Evolutionary conservation across 495 filamentous ascomycete genomes (phyloP).

Genomic region (Lindgomyces ingoldianus): DNA sequence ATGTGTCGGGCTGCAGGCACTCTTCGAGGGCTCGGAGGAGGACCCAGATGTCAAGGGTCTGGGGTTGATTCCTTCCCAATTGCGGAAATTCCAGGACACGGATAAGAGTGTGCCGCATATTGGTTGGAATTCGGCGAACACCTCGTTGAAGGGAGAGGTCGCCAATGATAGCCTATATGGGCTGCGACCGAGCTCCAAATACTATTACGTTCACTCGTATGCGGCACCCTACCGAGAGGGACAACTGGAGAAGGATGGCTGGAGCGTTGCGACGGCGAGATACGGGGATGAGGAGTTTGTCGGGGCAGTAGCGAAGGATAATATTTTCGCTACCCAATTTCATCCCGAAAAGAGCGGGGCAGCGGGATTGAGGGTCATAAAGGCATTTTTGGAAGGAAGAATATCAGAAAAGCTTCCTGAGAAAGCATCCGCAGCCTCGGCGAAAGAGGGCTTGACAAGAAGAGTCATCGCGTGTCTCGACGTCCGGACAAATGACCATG

Average conservation of each 20-base stretch:
- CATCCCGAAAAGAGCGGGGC: constrained; percentile 96
- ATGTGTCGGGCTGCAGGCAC: constrained; percentile 88
- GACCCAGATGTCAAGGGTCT: constrained; percentile 69
- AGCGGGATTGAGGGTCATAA: constrained; percentile 79
- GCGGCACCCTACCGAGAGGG: constrained; percentile 74
- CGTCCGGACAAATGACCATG: constrained; percentile 92
- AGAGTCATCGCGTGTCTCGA: constrained; percentile 95
- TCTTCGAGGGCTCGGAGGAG: constrained; percentile 85
- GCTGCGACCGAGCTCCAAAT: constrained; percentile 77
- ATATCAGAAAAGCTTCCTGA: constrained; percentile 50
- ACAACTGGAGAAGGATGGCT: constrained; percentile 72
- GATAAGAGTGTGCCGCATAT: constrained; percentile 95
- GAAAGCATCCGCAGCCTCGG: constrained; percentile 25
- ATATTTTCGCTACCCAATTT: constrained; percentile 90
- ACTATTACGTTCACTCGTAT: constrained; percentile 98
- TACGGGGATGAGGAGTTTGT: constrained; percentile 92
- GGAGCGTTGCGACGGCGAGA: constrained; percentile 81
- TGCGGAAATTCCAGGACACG: constrained; percentile 73
- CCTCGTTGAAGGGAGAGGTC: constrained; percentile 48
- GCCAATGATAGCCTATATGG: constrained; percentile 67
- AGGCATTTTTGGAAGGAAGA: constrained; percentile 77
- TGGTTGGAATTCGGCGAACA: constrained; percentile 89
- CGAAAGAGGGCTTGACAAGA: constrained; percentile 71
- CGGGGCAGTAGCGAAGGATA: constrained; percentile 80
- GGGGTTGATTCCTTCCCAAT: constrained; percentile 66